Percentiles rank a stretch among this genome's conserved stretches.
Evolutionary conservation across 2,329 filamentous ascomycete genomes (phyloP).

Genomic region (Colletotrichum incanum): DNA sequence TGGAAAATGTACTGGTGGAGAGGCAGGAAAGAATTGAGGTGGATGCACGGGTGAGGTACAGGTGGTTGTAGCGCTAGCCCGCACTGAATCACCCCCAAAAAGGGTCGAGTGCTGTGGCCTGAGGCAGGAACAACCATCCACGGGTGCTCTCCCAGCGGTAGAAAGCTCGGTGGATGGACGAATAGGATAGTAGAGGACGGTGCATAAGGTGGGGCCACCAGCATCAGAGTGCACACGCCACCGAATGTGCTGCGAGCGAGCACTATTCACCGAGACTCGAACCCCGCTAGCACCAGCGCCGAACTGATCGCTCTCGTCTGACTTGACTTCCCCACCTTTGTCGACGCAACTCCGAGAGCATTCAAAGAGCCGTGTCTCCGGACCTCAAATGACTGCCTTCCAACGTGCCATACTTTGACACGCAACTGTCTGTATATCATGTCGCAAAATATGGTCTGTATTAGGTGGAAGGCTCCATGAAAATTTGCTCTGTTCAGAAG

Average conservation of each 20-base stretch:
- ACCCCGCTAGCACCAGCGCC: constrained; percentile 28
- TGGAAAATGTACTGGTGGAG: constrained; percentile 50
- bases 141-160: not conserved
- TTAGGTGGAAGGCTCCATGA: not conserved
- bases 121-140: constrained; percentile 22
- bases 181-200: constrained; percentile 10
- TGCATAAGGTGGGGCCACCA: constrained; percentile 11
- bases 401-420: no score
- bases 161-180: constrained; percentile 18
- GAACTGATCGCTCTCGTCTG: constrained; percentile 31
- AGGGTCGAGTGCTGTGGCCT: constrained; percentile 29
- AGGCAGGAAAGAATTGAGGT: constrained; percentile 58
- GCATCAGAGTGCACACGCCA: constrained; percentile 19
- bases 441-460: rapidly evolving
- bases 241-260: constrained; percentile 22
- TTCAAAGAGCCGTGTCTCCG: not conserved
- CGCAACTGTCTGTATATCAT: not conserved
- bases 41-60: constrained; percentile 48
- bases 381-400: not conserved
- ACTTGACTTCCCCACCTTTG: constrained; percentile 21
- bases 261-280: constrained; percentile 38
- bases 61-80: constrained; percentile 43
- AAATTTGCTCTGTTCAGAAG: not conserved
- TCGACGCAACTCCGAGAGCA: constrained; percentile 25
- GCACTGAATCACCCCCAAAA: constrained; percentile 41